These are phyloP conservation scores for Clausena lansium DNA, from an alignment of 345 rosid species.

Conservation along the genomic window DNA sequence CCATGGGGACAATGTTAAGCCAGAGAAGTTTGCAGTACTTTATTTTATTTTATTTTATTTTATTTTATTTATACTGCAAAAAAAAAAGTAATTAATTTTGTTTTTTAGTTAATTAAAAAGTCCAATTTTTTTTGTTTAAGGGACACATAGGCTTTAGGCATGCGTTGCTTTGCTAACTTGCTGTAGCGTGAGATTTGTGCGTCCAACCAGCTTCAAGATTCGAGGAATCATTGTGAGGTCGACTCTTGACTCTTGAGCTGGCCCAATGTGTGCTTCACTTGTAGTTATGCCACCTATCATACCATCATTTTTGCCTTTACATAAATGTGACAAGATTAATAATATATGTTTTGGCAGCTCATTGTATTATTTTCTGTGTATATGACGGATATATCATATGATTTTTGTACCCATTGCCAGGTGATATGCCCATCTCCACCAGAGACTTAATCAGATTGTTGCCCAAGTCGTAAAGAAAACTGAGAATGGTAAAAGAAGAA, in stretches of 20 bases:
- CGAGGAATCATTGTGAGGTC: background rate
- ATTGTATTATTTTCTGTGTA: too few relatives aligned
- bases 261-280: background rate
- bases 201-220: constrained; percentile 1
- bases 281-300: background rate
- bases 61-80: background rate
- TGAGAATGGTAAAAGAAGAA: background rate
- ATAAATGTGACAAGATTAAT: too few relatives aligned
- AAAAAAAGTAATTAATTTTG: background rate
- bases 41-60: too few relatives aligned
- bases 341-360: too few relatives aligned
- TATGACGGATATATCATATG: too few relatives aligned
- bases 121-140: background rate
- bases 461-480: background rate
- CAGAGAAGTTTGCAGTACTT: background rate
- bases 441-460: too few relatives aligned
- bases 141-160: background rate
- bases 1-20: background rate
- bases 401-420: too few relatives aligned
- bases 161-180: too few relatives aligned
- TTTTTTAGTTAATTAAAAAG: background rate
- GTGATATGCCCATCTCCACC: too few relatives aligned
- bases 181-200: background rate
- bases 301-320: background rate
- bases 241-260: background rate